Evolutionary conservation across 345 rosid species (phyloP), one percentile per base, ranked within the genome.

Genomic region (Carallia pectinifolia): DNA sequence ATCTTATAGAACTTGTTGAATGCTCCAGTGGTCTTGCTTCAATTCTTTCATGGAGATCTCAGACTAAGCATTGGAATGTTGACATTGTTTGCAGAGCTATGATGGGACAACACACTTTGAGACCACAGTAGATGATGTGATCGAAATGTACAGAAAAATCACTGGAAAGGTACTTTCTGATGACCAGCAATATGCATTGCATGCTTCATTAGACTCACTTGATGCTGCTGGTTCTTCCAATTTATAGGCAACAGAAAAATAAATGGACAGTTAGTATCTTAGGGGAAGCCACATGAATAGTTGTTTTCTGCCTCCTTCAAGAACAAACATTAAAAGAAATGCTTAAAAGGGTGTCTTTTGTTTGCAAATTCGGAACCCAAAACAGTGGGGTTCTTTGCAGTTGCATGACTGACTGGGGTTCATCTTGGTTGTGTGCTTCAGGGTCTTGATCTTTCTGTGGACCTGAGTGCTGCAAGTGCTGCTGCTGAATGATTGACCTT

Each of bases 51-150:
- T 53, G 55, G 55, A 13, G 55, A 53, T 15, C 13, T 53, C 19
- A 7, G 17, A 17, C 55, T 56, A 56, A 10, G 29, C 31, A 56
- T 17, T 58, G 5, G 6, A 71, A 16, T 66, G 29, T 67, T 62
- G 16, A 48, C 31, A 68, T 39, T 64, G 39, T 61, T 71, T 68
- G 77, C 86, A 94, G 97, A 84, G 87, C 65, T 94, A 88, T 66
- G 95, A 91, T 72, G 86, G 90, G 73, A 86, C 97, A 17, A 87
- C 97, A 56, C 98, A 93, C 71, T 89, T 93, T 67, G 97, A 89
- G 84, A 81, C 88, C 70, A 93, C 97, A 1, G 91, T 89, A 55
- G 70, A 53, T 5, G 94, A 91, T 80, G 97, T 93, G 64, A 84
- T 93, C 61, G 79, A 78, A 66, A 87, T 85, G 86, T 93, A 93